Evolutionary conservation across 2,329 filamentous ascomycete species (phyloP).

Genomic region (Botrytis hyacinthi): DNA sequence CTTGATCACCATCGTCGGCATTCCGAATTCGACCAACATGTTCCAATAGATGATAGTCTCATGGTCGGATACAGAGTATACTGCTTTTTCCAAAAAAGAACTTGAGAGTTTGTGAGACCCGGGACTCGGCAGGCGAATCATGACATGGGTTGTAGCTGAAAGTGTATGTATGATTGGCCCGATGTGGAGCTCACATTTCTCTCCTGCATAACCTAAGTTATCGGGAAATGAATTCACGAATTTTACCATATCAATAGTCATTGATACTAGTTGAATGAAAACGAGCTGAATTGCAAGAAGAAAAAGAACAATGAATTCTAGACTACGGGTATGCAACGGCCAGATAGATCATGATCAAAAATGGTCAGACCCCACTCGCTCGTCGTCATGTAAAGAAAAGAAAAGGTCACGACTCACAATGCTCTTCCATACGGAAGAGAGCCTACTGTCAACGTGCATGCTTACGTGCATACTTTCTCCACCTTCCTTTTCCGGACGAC

Average conservation of each 20-base stretch:
- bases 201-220: background rate
- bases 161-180: background rate
- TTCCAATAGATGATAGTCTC: background rate
- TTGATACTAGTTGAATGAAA: background rate
- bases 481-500: background rate
- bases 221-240: background rate
- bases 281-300: background rate
- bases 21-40: background rate
- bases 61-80: background rate
- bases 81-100: background rate
- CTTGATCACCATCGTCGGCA: background rate
- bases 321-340: background rate
- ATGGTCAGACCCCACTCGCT: background rate
- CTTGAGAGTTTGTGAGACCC: background rate
- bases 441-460: background rate
- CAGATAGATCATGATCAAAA: background rate
- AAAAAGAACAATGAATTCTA: background rate
- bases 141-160: background rate
- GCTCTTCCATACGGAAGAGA: background rate
- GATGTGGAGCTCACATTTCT: background rate
- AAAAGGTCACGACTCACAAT: background rate
- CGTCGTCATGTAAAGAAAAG: background rate
- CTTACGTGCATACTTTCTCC: background rate
- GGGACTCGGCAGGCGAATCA: background rate
- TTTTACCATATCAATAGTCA: background rate